A percentile compares a stretch with the other conserved stretches of the same genome.
Conservation (phyloP, 208 protist species). For the Trypanosoma cruzi region DNA sequence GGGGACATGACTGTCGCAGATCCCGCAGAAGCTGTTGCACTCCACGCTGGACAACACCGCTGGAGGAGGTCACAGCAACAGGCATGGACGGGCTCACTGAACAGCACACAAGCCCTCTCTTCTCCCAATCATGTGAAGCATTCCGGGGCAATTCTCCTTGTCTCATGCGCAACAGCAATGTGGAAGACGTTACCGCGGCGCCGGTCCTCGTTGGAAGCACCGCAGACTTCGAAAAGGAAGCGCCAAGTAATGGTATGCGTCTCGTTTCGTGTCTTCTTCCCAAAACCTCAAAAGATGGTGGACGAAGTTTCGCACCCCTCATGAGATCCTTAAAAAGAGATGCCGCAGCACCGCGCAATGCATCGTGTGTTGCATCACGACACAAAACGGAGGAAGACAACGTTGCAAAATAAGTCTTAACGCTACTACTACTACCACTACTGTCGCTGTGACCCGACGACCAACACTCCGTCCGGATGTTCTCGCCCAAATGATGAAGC, state of each 20-base stretch:
- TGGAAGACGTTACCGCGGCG: not conserved
- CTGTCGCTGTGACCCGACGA: slow-evolving; percentile 3
- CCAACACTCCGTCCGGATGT: slow-evolving; percentile 7
- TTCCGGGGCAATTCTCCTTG: not conserved
- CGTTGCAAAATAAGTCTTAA: slow-evolving; percentile 44
- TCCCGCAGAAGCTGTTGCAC: slow-evolving; percentile 27
- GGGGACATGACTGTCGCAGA: slow-evolving; percentile 18
- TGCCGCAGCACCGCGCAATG: not conserved
- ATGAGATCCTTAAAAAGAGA: slow-evolving; percentile 31
- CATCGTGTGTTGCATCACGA: not conserved
- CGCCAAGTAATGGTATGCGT: slow-evolving; percentile 17
- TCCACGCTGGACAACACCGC: slow-evolving; percentile 10
- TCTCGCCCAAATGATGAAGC: slow-evolving; percentile 20
- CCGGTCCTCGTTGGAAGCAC: not conserved
- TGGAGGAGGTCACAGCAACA: not conserved
- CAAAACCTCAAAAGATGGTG: not conserved
- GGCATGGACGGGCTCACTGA: not conserved
- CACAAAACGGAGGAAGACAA: slow-evolving; percentile 35
- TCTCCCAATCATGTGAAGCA: slow-evolving; percentile 3
- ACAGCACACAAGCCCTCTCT: not conserved
- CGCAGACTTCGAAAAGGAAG: not conserved
- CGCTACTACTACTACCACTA: slow-evolving; percentile 16
- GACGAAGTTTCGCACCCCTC: slow-evolving; percentile 9
- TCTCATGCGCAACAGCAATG: not conserved
- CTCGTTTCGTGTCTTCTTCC: not conserved